phyloP scores from a whole-genome alignment of 306 rosid genomes.

The Astragalus glycyphyllos region DNA sequence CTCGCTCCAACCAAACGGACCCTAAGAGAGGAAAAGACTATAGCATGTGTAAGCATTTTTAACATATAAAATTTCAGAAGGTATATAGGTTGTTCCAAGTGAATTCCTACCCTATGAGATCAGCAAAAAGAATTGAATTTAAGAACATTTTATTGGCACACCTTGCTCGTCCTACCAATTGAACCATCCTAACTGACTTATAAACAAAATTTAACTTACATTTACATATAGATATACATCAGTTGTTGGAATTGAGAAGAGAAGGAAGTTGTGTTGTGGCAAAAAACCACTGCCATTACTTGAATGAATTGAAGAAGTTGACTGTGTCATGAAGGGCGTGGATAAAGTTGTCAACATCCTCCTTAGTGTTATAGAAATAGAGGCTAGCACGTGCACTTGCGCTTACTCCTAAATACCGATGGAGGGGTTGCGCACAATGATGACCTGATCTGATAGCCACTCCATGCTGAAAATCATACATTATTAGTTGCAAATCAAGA shows the following conservation, averaged over 20 bases:
- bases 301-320: slow-evolving; percentile 84
- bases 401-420: slow-evolving; percentile 67
- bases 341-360: slow-evolving; percentile 75
- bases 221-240: too few relatives aligned
- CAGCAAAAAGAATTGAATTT: slow-evolving; percentile 28
- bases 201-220: too few relatives aligned
- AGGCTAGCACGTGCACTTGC: slow-evolving; percentile 92
- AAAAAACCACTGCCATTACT: slow-evolving; percentile 37
- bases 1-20: too few relatives aligned
- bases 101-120: slow-evolving; percentile 31
- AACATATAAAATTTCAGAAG: slow-evolving; percentile 4
- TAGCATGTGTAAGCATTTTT: background rate
- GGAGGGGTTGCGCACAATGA: slow-evolving; percentile 98
- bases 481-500: slow-evolving; percentile 34
- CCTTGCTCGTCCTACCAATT: slow-evolving; percentile 29
- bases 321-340: slow-evolving; percentile 76
- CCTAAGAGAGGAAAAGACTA: background rate
- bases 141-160: slow-evolving; percentile 16
- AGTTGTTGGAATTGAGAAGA: too few relatives aligned
- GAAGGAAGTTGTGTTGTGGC: too few relatives aligned
- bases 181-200: slow-evolving; percentile 11
- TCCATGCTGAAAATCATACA: slow-evolving; percentile 74
- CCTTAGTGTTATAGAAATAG: slow-evolving; percentile 84
- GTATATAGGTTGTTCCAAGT: slow-evolving; percentile 22
- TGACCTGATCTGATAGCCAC: slow-evolving; percentile 97